Conservation (phyloP, 2,329 filamentous ascomycete genomes). For the Calonectria hawksworthii region DNA sequence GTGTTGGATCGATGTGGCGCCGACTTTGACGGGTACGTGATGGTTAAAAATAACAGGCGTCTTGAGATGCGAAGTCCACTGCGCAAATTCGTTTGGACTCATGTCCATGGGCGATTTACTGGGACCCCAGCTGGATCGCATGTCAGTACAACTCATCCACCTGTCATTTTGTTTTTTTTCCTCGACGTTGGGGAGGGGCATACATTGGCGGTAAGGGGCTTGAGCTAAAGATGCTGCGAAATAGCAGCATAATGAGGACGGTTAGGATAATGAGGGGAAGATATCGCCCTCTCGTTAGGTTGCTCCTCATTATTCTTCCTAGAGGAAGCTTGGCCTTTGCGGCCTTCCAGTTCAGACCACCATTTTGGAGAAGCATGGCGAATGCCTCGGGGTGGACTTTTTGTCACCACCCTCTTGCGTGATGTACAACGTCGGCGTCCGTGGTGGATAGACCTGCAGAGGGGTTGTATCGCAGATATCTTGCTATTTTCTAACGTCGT, state of each 20-base stretch:
- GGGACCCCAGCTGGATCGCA: slow-evolving; percentile 83
- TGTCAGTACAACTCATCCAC: slow-evolving; percentile 28
- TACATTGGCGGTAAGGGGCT: slow-evolving; percentile 94
- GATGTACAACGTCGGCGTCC: slow-evolving; percentile 19
- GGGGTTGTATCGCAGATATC: not conserved
- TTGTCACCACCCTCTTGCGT: slow-evolving; percentile 34
- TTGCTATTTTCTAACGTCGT: slow-evolving; percentile 17
- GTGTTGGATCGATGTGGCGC: slow-evolving; percentile 82
- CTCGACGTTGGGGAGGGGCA: not conserved
- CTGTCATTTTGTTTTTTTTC: not conserved
- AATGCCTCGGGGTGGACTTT: slow-evolving; percentile 44
- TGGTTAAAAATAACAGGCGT: slow-evolving; percentile 98
- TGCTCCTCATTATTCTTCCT: slow-evolving; percentile 77
- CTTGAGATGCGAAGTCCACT: slow-evolving; percentile 90
- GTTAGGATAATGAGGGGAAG: slow-evolving; percentile 79
- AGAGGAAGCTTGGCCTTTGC: slow-evolving; percentile 85
- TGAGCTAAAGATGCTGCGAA: slow-evolving; percentile 85
- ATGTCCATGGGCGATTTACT: slow-evolving; percentile 97
- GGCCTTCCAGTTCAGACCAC: slow-evolving; percentile 92
- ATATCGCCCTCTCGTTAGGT: slow-evolving; percentile 83
- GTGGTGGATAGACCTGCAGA: slow-evolving; percentile 29
- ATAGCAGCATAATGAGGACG: slow-evolving; percentile 84
- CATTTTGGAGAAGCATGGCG: slow-evolving; percentile 90
- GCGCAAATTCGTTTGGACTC: slow-evolving; percentile 88
- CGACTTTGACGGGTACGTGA: slow-evolving; percentile 88